Evolutionary conservation across 805 yeast genomes (phyloP), one percentile per base, ranked within the genome.

Genomic region (Tetrapisispora phaffii): DNA sequence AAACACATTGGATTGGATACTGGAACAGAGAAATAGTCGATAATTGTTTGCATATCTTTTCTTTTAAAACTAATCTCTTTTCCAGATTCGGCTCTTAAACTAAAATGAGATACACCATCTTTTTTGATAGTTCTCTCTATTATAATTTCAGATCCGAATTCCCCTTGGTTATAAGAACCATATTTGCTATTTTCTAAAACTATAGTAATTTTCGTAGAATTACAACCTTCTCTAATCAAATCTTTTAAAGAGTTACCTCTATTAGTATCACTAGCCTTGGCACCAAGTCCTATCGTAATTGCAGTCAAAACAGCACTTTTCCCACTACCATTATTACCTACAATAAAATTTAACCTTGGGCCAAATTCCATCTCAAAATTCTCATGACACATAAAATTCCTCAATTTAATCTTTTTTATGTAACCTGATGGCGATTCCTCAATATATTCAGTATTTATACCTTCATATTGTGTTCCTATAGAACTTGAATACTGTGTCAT

Each of bases 1-100:
- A 93, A 85, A 1, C 95, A 85, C 76, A 93, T 77, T 6, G 97
- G 96, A 54, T 93, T 93, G 54, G 80, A 89, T 22, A 93, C 82
- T 6, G 85, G 80, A 36, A 90, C 80, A 38, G 82, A 79, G 58
- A 82, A 87, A 50, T 73, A 75, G 51, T 76, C 79, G 39, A 88
- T 65, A 2, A 93, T 80, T 5, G 74, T 75, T 51, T 79, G 86
- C 26, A 93, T 64, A 13, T 80, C 83, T 26, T 72, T 69, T 47
- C 79, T 82, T 55, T 80, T 83, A 15, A 68, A 70, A 1, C 88
- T 76, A 0, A 85, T 63, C 2, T 70, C 70, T 42, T 68, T 72
- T 1, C 82, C 81, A 2, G 52, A 56, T 36, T 66, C 76, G 34
- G 78, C 68, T 55, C 72, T 75, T 41, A 93, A 65, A 34, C 68